Evolutionary conservation across 805 yeast species (phyloP), one percentile per base, ranked within the genome.

Genomic region (Maudiozyma serrabonitensis): DNA sequence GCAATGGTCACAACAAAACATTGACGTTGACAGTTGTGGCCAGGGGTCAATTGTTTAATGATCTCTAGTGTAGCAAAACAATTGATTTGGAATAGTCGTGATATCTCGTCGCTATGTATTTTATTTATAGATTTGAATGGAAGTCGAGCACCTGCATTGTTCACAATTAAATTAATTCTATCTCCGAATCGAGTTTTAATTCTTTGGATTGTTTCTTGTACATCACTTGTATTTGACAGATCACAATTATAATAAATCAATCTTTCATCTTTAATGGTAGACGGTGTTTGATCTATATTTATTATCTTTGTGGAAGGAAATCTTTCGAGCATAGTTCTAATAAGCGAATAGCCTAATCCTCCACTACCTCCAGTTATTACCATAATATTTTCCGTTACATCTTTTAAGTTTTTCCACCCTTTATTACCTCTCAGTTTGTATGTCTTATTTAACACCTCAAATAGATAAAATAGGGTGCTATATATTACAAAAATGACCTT

Each of bases 1-100:
- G 93, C 85, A 26, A 90, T 70, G 6, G 87, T 85, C 18, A 89
- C 80, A 4, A 89, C 72, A 62, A 81, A 86, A 0, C 95, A 91
- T 45, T 93, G 72, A 42, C 73, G 67, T 6, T 58, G 52, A 9
- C 55, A 56, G 0, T 78, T 52, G 82, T 81, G 79, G 5, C 37
- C 46, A 72, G 90, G 87, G 9, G 87, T 64, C 48, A 87, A 77
- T 5, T 79, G 73, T 58, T 84, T 83, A 57, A 81, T 75, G 32
- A 91, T 75, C 51, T 78, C 75, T 52, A 85, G 75, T 41, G 83
- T 81, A 8, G 95, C 75, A 9, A 80, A 54, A 6, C 85, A 71
- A 57, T 90, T 89, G 32, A 86, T 79, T 28, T 78, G 74, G 45
- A 87, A 66, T 0, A 87, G 75, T 42, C 82, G 84, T 1, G 72